Percentiles rank a stretch among this genome's conserved stretches.
Evolutionary conservation across 2,329 filamentous ascomycete genomes (phyloP).

Genomic region (Cladophialophora psammophila): DNA sequence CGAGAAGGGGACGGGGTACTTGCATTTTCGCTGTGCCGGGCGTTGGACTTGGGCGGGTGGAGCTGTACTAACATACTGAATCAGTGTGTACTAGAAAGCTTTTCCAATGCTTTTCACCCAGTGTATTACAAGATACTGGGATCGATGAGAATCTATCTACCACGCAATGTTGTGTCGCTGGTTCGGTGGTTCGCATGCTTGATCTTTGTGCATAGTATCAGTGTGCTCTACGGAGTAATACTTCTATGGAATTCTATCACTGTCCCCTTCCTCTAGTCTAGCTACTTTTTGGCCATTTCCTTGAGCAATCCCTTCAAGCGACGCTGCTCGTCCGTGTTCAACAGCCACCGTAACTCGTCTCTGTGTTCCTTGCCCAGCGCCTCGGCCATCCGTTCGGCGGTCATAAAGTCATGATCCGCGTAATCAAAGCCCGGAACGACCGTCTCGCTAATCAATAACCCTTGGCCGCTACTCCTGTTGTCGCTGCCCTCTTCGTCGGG

Average conservation of each 20-base stretch:
- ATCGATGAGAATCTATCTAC: too few relatives aligned
- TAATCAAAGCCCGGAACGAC: conserved; percentile 74
- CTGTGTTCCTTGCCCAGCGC: conserved; percentile 61
- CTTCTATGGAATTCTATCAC: too few relatives aligned
- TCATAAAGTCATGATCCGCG: conserved; percentile 72
- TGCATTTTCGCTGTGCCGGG: conserved; percentile 16
- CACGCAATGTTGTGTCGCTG: too few relatives aligned
- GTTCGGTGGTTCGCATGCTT: too few relatives aligned
- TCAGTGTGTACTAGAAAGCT: conserved; percentile 28
- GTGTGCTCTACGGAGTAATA: too few relatives aligned
- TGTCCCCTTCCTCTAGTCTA: neutral
- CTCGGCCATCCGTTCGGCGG: conserved; percentile 56
- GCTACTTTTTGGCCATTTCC: neutral
- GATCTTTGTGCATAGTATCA: too few relatives aligned
- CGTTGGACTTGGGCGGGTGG: conserved; percentile 10
- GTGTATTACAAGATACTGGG: conserved; percentile 26
- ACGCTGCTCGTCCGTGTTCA: conserved; percentile 38
- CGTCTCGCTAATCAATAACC: conserved; percentile 71
- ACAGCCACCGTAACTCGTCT: conserved; percentile 54
- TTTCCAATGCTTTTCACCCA: conserved; percentile 16
- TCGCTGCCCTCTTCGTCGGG: conserved; percentile 46
- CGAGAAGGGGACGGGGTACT: conserved; percentile 3
- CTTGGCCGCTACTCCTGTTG: conserved; percentile 49
- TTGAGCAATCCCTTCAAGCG: conserved; percentile 23
- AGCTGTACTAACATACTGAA: conserved; percentile 32